Evolutionary conservation across 805 yeast genomes (phyloP), one percentile per base, ranked within the genome.

Genomic region (Blastobotrys chiropterorum): DNA sequence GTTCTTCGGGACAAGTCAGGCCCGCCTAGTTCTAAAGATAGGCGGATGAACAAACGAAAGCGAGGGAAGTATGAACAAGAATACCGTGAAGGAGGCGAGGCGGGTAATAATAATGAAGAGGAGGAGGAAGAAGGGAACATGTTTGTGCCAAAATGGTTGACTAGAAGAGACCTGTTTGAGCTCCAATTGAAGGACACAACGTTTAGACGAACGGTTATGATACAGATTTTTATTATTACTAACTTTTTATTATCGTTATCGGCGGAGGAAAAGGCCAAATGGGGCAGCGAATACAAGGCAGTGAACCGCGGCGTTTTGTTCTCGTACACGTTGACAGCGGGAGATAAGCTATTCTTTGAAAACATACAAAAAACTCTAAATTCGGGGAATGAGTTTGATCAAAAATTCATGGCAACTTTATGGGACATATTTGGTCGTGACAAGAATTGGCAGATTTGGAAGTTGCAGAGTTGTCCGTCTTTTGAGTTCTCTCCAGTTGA

Each of bases 121-220:
- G 30, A 21, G 2, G 39, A 41, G 20, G 53, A 52, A 26, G 53
- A 53, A 16, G 53, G 46, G 2, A 47, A 48, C 43, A 48, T 60
- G 15, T 55, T 65, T 53, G 55, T 55, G 3, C 70, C 72, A 34
- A 68, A 67, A 50, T 67, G 71, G 69, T 60, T 68, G n/a, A 68
- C 72, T 2, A 54, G 62, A 38, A 55, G 55, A 6, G 60, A 61
- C 17, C 53, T 68, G 19, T 67, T 69, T 49, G 64, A 62, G 14
- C 54, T 69, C 5, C 67, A 69, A 47, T 56, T 68, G 3, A 55
- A 59, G 13, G 72, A 68, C 41, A 38, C 57, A 8, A 17, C 59
- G n/a, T 68, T 67, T 47, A 52, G 71, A 13, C 51, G 61, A 7
- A 57, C 69, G 1, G 46, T 68, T 4, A 52, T 58, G 43, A 47